These are phyloP conservation scores for Cutaneotrichosporon sp. DNA, from an alignment of 1,284 basidiomycete genomes.

Conservation along the genomic window DNA sequence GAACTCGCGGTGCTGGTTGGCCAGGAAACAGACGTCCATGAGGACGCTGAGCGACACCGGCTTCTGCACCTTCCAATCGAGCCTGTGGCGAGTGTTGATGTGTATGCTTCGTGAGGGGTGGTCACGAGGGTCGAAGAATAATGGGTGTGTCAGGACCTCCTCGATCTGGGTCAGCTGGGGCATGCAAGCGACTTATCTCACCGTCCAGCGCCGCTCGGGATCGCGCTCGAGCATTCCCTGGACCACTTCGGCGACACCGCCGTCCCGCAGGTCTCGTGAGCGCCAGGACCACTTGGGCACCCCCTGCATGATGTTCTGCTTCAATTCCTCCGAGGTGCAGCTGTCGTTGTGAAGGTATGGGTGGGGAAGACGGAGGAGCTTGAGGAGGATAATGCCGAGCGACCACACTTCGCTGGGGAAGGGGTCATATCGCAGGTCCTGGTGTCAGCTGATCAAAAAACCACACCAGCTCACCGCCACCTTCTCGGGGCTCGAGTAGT, in stretches of 20 bases:
- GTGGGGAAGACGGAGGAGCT: constrained; percentile 40
- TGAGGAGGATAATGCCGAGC: constrained; percentile 46
- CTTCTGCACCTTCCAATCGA: constrained; percentile 24
- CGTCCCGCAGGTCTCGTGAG: constrained; percentile 10
- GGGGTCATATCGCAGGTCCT: constrained; percentile 43
- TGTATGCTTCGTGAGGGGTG: constrained; percentile 16
- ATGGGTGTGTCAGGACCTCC: constrained; percentile 43
- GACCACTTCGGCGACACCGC: constrained; percentile 31
- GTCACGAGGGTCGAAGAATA: constrained; percentile 26
- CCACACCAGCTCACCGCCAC: constrained; percentile 32
- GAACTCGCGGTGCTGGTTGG: constrained; percentile 36
- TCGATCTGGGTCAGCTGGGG: constrained; percentile 40
- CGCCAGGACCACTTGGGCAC: constrained; percentile 28
- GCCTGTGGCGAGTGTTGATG: constrained; percentile 23
- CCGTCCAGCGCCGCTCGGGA: constrained; percentile 36
- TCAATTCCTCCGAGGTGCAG: constrained; percentile 30
- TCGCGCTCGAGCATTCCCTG: constrained; percentile 42
- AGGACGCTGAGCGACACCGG: constrained; percentile 29
- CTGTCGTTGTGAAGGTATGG: constrained; percentile 34
- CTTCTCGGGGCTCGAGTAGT: constrained; percentile 52
- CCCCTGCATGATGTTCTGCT: constrained; percentile 30
- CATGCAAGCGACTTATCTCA: constrained; percentile 29
- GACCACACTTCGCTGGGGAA: constrained; percentile 50
- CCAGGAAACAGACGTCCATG: constrained; percentile 47
- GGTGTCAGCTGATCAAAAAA: constrained; percentile 11